phyloP scores from a whole-genome alignment of 495 filamentous ascomycete species.

The Ramalina intermedia region DNA sequence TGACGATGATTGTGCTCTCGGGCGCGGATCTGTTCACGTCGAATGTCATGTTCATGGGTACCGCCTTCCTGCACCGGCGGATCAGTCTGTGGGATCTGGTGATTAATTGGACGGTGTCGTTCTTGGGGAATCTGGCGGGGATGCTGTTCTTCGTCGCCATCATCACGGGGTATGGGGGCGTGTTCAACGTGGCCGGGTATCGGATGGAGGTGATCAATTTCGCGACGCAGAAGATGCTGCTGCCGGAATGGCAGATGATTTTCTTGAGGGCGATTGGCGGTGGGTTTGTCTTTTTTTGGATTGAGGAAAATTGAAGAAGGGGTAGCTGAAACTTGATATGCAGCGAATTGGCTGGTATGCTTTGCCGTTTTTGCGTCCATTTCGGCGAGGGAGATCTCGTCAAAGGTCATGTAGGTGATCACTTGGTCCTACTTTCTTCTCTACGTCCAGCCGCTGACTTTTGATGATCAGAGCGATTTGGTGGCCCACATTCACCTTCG shows the following conservation, averaged over 20 bases:
- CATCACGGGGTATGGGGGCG: slow-evolving; percentile 45
- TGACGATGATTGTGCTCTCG: slow-evolving; percentile 41
- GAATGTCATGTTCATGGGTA: slow-evolving; percentile 34
- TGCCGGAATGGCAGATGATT: slow-evolving; percentile 41
- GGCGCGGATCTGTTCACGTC: slow-evolving; percentile 40
- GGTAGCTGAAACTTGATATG: not conserved
- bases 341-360: slow-evolving; percentile 50
- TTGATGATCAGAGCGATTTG: slow-evolving; percentile 32
- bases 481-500: slow-evolving; percentile 48
- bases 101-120: slow-evolving; percentile 41
- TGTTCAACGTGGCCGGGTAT: slow-evolving; percentile 39
- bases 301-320: not conserved
- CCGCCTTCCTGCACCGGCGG: slow-evolving; percentile 39
- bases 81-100: slow-evolving; percentile 35
- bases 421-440: not conserved
- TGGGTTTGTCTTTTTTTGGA: not conserved
- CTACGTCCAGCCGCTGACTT: not conserved
- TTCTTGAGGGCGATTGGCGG: slow-evolving; percentile 43
- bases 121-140: slow-evolving; percentile 45
- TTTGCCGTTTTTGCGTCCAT: slow-evolving; percentile 43
- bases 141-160: slow-evolving; percentile 43
- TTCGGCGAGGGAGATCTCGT: slow-evolving; percentile 38
- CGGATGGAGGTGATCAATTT: slow-evolving; percentile 32
- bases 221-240: slow-evolving; percentile 41
- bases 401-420: slow-evolving; percentile 31